A percentile compares a stretch with the other conserved stretches of the same genome.
These are phyloP conservation scores for Ganoderma multipileum DNA, from an alignment of 1,284 basidiomycete genomes.

Conservation along the genomic window DNA sequence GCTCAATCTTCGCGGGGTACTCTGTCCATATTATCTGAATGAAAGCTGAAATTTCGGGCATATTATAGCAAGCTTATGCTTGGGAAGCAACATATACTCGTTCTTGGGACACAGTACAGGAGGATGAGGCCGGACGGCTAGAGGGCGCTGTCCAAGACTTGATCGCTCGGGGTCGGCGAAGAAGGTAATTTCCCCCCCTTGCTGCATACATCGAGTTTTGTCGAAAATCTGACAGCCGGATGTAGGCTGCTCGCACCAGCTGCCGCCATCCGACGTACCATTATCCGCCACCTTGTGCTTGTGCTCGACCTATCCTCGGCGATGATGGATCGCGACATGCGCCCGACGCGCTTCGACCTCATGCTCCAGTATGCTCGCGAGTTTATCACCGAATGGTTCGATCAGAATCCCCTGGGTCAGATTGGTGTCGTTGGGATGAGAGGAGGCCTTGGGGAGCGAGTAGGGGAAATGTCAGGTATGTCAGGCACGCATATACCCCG, in stretches of 20 bases:
- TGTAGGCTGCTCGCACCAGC: slow-evolving; percentile 79
- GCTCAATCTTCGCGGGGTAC: not conserved
- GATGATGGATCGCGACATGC: slow-evolving; percentile 96
- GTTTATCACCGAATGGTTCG: slow-evolving; percentile 97
- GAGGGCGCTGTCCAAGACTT: slow-evolving; percentile 90
- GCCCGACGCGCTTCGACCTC: slow-evolving; percentile 91
- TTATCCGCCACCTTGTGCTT: slow-evolving; percentile 94
- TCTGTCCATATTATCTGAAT: not conserved
- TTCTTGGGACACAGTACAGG: slow-evolving; percentile 96
- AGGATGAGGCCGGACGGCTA: slow-evolving; percentile 93
- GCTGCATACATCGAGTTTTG: slow-evolving; percentile 8
- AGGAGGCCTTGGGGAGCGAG: slow-evolving; percentile 84
- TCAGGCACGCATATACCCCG: slow-evolving; percentile 13
- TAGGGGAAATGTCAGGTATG: slow-evolving; percentile 90
- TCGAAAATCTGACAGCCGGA: not conserved
- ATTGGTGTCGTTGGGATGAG: slow-evolving; percentile 94
- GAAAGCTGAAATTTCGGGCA: not conserved
- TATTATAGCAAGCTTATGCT: slow-evolving; percentile 77
- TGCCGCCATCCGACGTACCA: slow-evolving; percentile 90
- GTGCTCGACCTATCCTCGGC: slow-evolving; percentile 90
- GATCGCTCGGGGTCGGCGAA: slow-evolving; percentile 84
- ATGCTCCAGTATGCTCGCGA: slow-evolving; percentile 89
- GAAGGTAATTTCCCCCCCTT: slow-evolving; percentile 60
- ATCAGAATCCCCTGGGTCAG: slow-evolving; percentile 99
- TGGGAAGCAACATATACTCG: slow-evolving; percentile 97